Conservation (phyloP, 495 filamentous ascomycete species). For the Podospora pseudoanserina region DNA sequence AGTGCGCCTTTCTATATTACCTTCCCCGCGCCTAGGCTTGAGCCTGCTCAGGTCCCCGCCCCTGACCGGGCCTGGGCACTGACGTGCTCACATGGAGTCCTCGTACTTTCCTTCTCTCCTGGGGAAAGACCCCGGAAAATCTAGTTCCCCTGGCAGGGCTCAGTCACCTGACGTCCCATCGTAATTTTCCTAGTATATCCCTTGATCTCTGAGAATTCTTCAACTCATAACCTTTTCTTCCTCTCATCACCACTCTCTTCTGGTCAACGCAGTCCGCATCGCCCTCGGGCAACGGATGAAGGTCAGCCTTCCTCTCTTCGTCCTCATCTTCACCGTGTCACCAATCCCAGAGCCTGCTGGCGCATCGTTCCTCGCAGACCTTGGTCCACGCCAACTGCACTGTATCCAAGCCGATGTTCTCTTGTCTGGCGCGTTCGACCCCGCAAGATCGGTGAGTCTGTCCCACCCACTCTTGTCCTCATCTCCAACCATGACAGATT, state of each 20-base stretch:
- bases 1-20: too few species aligned
- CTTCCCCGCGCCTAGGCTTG: too few species aligned
- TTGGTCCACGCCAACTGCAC: too few species aligned
- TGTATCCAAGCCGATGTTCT: too few species aligned
- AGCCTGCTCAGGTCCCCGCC: background rate
- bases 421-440: too few species aligned
- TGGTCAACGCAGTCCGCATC: background rate
- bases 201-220: background rate
- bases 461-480: too few species aligned
- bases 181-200: background rate
- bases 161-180: background rate
- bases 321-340: background rate
- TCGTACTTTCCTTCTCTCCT: background rate
- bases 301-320: background rate
- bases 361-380: too few species aligned
- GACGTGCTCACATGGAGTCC: background rate
- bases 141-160: background rate
- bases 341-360: background rate
- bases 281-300: background rate
- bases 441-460: too few species aligned
- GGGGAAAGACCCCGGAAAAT: background rate
- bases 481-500: too few species aligned
- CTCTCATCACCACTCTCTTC: background rate
- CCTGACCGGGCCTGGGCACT: background rate
- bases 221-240: background rate